phyloP scores from a whole-genome alignment of 148 eudicot genomes.

The Persicaria maculosa region DNA sequence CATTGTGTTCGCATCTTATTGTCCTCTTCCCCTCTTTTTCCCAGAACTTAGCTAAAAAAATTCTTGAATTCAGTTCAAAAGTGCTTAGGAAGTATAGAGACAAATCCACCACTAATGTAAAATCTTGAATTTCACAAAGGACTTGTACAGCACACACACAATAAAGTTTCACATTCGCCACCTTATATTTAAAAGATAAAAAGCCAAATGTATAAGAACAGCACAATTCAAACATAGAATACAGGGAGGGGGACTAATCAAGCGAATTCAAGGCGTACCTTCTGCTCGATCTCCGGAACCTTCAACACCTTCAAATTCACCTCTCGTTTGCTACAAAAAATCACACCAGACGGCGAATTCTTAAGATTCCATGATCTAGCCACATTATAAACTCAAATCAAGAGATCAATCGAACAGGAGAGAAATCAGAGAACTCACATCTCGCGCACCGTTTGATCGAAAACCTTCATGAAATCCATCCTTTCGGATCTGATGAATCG shows the following conservation, averaged over 20 bases:
- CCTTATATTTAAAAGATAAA: too few relatives aligned
- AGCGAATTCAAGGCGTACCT: constrained; percentile 30
- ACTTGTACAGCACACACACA: background rate
- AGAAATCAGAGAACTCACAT: constrained; percentile 1
- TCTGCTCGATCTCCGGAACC: constrained; percentile 96
- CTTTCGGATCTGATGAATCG: constrained; percentile 8
- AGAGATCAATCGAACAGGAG: background rate
- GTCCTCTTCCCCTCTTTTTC: background rate
- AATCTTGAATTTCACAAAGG: background rate
- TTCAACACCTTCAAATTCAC: constrained; percentile 97
- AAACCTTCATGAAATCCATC: constrained; percentile 13
- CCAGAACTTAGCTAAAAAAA: background rate
- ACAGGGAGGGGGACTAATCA: background rate
- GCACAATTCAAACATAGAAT: background rate
- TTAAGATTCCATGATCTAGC: background rate
- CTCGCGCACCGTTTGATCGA: constrained; percentile 11
- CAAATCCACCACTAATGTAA: background rate
- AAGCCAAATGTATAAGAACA: background rate
- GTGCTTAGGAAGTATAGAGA: background rate
- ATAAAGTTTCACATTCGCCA: background rate
- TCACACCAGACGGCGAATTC: background rate
- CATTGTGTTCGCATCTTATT: background rate
- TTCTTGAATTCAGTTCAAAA: background rate
- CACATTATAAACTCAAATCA: background rate
- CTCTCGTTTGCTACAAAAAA: constrained; percentile 65